Evolutionary conservation across 768 basidiomycete genomes (phyloP), one percentile per base, ranked within the genome.

Genomic region (Lactarius vividus): DNA sequence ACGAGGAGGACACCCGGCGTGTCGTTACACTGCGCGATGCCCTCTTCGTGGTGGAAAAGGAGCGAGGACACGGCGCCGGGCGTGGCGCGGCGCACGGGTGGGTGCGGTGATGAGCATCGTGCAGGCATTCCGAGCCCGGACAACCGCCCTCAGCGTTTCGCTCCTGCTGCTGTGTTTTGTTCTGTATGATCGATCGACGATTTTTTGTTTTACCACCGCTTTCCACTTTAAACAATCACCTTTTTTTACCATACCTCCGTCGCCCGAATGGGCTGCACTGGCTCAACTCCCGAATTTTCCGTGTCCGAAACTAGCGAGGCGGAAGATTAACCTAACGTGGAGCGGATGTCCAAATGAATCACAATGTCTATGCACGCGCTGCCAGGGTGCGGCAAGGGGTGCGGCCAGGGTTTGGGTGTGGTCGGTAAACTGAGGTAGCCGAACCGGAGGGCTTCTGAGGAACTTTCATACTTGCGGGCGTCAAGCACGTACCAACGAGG

Each of bases 31-130:
- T 93, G 77, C 79, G 86, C 42, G 94, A 96, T 77, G 88, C 91
- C 2, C 81, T 95, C 81, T 95, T 94, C 75, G 92, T 92, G 13
- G 80, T 96, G 62, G 89, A 91, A 74, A 88, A 85, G 71, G 92
- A 94, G 75, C 78, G 86, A 55, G 91, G 91, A 6, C 92, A 94
- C 74, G 92, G 92, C 29, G 91, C 88, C 33, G 92, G 92, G 8
- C 79, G 85, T 64, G 92, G 91, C 3, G 83, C 90, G 42, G 91
- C 90, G 23, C 80, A 83, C 52, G 88, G 88, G 42, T 91, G 85
- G 86, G 70, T 60, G 31, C 62, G 59, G 44, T 61, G 56, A 68
- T 28, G 11, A 33, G 20, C 9, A 35, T 26, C 26, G 18, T 29
- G 53, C 37, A 31, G 55, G 13, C 26, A 35, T 42, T 29, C 44